Base-by-base conservation (phyloP, 2,329 filamentous ascomycete species). In the Aspergillus sp. region DNA sequence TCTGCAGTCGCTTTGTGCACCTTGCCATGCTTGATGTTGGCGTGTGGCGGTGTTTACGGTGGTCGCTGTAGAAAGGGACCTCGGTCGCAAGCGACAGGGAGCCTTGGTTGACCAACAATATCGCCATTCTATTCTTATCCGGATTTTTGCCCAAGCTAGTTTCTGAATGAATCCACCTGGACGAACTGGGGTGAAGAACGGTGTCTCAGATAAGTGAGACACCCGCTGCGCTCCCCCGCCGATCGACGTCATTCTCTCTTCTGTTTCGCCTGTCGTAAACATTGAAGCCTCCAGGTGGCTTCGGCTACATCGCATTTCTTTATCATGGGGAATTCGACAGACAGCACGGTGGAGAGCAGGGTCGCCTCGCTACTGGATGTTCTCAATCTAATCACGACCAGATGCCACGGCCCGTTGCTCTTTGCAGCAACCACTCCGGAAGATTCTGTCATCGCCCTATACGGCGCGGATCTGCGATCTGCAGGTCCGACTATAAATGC, bases 381-480 rank as follows among this genome's bases (percentile, higher is more conserved):
- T 12, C 37, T 13, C 12, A 11, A 11, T 30, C 27, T 30, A 11
- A 30, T 11, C 27, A n/a, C 15, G 11, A 24, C 39, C 39, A 22
- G 39, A n/a, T 30, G 9, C 9, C 27, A 46, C 44, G 44, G 22
- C 7, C 44, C 24, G 44, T 5, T 30, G 20, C 15, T 27, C 27
- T n/a, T 20, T 44, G 41, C 17, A 22, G 13, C 22, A 46, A 24
- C 19, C 22, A 19, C 44, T 8, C 13, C 45, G 8, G 6, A 7
- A 30, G 24, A 48, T 49, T 11, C 48, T 51, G 20, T 51, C 34
- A 40, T 24, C 17, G 37, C 15, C 12, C 22, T 45, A 34, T 34
- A 45, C 34, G 39, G 39, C 12, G 11, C 60, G 80, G 41, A 57
- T 52, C 24, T 40, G 30, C 13, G 45, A 47, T 51, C 17, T 17